Conservation (phyloP, 1,139 yeast species). For the Scheffersomyces titani region DNA sequence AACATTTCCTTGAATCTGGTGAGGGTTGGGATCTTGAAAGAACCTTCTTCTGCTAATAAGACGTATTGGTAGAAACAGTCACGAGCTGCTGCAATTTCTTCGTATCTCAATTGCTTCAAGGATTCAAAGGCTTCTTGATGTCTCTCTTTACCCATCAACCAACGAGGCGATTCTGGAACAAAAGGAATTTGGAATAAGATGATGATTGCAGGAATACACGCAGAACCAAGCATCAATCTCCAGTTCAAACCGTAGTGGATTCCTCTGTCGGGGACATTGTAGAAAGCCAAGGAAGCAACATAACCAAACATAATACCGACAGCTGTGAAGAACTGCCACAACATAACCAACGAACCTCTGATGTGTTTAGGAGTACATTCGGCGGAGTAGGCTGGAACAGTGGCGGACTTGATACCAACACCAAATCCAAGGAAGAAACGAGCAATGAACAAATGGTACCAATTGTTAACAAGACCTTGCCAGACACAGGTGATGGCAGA, state of each 20-base stretch:
- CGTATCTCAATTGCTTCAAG: constrained; percentile 17
- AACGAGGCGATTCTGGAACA: constrained; percentile 32
- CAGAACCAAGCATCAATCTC: constrained; percentile 82
- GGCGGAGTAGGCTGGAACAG: constrained; percentile 80
- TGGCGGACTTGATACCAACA: constrained; percentile 77
- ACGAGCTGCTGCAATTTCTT: constrained; percentile 26
- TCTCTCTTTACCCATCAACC: constrained; percentile 31
- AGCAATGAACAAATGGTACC: constrained; percentile 78
- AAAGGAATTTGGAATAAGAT: constrained; percentile 69
- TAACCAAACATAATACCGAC: constrained; percentile 85
- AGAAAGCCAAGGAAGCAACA: constrained; percentile 64
- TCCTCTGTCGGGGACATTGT: constrained; percentile 25
- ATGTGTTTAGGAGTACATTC: constrained; percentile 77
- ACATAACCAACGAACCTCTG: constrained; percentile 81
- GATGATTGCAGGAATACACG: constrained; percentile 69
- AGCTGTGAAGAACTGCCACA: constrained; percentile 90
- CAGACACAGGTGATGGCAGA: constrained; percentile 73
- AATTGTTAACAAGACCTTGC: constrained; percentile 70
- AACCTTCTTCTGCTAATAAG: constrained; percentile 60
- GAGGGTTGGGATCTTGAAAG: constrained; percentile 55
- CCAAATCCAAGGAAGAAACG: constrained; percentile 76
- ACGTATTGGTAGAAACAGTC: constrained; percentile 30
- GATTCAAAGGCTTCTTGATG: constrained; percentile 25
- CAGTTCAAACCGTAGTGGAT: constrained; percentile 54
- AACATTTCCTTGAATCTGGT: constrained; percentile 56